These are phyloP conservation scores for Canariomyces notabilis DNA, from an alignment of 2,329 filamentous ascomycete genomes.

Conservation along the genomic window DNA sequence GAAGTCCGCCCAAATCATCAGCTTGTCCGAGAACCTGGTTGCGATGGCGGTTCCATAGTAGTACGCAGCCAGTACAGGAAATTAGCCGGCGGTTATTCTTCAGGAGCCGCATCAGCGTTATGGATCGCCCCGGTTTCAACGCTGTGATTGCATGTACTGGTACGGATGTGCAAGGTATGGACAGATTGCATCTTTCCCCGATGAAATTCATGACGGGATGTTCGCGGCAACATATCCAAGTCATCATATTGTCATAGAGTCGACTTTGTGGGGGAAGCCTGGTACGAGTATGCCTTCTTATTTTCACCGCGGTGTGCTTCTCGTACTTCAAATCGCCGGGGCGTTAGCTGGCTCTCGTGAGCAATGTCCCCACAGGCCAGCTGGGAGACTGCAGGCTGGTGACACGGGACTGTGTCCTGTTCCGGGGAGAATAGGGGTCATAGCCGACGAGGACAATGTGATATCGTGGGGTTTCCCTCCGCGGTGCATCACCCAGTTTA, in stretches of 20 bases:
- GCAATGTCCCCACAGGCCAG: constrained; percentile 5
- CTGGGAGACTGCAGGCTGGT: neutral
- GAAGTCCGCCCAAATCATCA: too few relatives aligned
- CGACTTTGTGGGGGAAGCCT: neutral
- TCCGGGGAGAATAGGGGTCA: neutral
- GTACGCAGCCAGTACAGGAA: too few relatives aligned
- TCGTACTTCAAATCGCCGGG: neutral
- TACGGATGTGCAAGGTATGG: constrained; percentile 4
- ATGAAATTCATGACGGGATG: neutral
- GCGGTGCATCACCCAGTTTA: constrained; percentile 1
- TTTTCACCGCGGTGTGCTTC: neutral
- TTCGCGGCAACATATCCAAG: too few relatives aligned
- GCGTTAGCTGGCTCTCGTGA: neutral
- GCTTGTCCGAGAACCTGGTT: too few relatives aligned
- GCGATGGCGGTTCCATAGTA: too few relatives aligned
- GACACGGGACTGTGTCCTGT: neutral
- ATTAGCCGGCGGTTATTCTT: too few relatives aligned
- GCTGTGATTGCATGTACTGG: neutral
- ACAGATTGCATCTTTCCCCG: constrained; percentile 6
- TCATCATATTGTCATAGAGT: too few relatives aligned
- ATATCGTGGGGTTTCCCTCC: constrained; percentile 16
- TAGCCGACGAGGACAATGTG: neutral
- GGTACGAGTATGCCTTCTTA: neutral
- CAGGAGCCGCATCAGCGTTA: neutral
- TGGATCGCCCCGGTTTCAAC: too few relatives aligned